Evolutionary conservation across 2,329 filamentous ascomycete species (phyloP), one percentile per base, ranked within the genome.

Genomic region (Colletotrichum magnum): DNA sequence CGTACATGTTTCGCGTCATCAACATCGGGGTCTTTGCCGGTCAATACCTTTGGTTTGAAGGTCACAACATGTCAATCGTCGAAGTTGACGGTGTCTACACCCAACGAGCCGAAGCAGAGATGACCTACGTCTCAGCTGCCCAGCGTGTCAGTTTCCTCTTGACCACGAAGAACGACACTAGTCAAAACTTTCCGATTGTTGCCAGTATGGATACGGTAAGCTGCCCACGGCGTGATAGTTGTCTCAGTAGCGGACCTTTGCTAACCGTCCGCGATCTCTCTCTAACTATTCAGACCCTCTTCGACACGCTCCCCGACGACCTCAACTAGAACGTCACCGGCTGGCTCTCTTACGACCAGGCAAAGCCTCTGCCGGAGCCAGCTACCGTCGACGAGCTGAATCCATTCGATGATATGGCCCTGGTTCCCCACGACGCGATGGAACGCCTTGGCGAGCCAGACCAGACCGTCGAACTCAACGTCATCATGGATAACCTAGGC

Each of bases 51-150:
- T 92, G 89, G 89, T 88, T 92, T 62, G 89, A 92, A 75, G 88
- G 85, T 18, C 89, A 91, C 73, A 90, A 87, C 39, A 89, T 94
- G 80, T 87, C 84, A 32, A 89, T 94, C 63, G 86, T 94, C 41
- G 92, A 94, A 77, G 88, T 94, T 1, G 92, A 94, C 75, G 92
- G 92, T 6, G 84, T 93, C 12, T 94, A 92, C 73, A 89, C 87
- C 0, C 85, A 93, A 68, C 84, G 85, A 0, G 80, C 85, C 0
- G 86, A 88, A 69, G 88, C 90, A 0, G 83, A 87, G 26, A 87
- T 87, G 83, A 84, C 94, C 13, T 93, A 93, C 72, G 74, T 94
- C 9, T 82, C 88, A 13, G 87, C 90, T 12, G 92, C 90, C 0
- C 93, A 94, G 78, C 87, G 92, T 56, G 89, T 84, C 74, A 88